phyloP scores from a whole-genome alignment of 2,329 filamentous ascomycete species.

The Calonectria pauciramosa region DNA sequence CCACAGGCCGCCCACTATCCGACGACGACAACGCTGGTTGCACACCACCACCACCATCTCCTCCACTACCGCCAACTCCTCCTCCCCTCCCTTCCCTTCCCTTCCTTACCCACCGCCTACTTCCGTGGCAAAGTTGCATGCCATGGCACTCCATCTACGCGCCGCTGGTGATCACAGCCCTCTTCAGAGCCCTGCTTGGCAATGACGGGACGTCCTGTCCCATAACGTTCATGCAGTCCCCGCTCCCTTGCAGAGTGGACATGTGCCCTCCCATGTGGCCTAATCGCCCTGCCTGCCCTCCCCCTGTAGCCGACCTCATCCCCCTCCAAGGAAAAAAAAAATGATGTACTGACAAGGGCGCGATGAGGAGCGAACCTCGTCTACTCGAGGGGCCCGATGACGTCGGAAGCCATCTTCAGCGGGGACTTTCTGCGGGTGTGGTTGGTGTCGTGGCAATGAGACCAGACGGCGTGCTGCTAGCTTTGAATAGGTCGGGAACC shows the following conservation, averaged over 20 bases:
- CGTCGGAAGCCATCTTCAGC: background rate
- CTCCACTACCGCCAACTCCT: background rate
- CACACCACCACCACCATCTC: background rate
- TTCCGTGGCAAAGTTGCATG: slow-evolving; percentile 3
- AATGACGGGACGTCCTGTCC: slow-evolving; percentile 30
- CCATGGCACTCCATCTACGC: background rate
- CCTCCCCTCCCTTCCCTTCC: background rate
- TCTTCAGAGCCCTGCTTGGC: slow-evolving; percentile 21
- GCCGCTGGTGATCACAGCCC: slow-evolving; percentile 35
- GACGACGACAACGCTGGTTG: slow-evolving; percentile 12
- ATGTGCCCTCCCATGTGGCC: slow-evolving; percentile 42
- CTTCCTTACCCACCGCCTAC: background rate
- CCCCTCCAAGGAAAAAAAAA: background rate
- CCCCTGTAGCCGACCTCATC: slow-evolving; percentile 22
- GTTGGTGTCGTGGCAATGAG: slow-evolving; percentile 1
- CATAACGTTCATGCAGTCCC: slow-evolving; percentile 44
- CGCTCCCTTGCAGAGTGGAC: slow-evolving; percentile 40
- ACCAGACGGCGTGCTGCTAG: background rate
- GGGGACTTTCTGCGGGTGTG: background rate
- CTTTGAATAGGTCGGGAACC: background rate
- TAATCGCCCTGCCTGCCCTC: slow-evolving; percentile 25
- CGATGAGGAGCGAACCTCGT: background rate
- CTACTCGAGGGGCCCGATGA: background rate
- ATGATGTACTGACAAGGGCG: slow-evolving; percentile 10
- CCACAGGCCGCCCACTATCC: background rate